Evolutionary conservation across 2,329 filamentous ascomycete species (phyloP), one percentile per base, ranked within the genome.

Genomic region (Aureobasidium zeae): DNA sequence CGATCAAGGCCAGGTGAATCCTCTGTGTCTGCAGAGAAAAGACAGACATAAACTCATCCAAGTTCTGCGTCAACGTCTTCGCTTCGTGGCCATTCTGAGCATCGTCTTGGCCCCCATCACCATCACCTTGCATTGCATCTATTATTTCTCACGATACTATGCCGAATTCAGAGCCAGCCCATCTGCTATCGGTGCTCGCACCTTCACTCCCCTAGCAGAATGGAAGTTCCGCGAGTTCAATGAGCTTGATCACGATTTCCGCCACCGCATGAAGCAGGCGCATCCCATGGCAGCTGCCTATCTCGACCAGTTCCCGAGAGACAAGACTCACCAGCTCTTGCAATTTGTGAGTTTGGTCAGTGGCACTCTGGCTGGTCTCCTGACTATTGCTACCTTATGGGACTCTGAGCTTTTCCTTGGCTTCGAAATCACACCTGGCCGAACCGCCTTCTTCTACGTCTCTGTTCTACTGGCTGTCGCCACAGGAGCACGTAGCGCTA

Each of bases 201-300:
- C 87, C 52, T 98, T 95, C 59, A 96, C 89, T 0, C 85, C 87
- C 1, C 75, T 94, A 38, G 91, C 91, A 0, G 84, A 94, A 60
- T 98, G 91, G 91, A 96, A 95, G 56, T 95, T 98, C 51, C 81
- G 91, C 35, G 89, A 96, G 60, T 98, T 96, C 72, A 98, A 98
- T 56, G 91, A 98, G 62, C 72, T 98, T 1, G 82, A 83, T 45
- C 91, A 98, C 62, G 72, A 96, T 2, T 98, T 96, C 55, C 77
- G 87, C 48, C 84, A 89, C 51, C 79, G 91, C 15, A 71, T 89
- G 30, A 88, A 94, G 51, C 93, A 96, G 83, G 94, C 91, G 0
- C 87, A 91, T 57, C 88, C 89, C 0, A 95, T 86, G 59, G 89
- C 91, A 2, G 86, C 83, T 24, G 78, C 86, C 35, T 98, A 98